Base-by-base conservation (phyloP, 306 rosid genomes). In the Prunus davidiana region DNA sequence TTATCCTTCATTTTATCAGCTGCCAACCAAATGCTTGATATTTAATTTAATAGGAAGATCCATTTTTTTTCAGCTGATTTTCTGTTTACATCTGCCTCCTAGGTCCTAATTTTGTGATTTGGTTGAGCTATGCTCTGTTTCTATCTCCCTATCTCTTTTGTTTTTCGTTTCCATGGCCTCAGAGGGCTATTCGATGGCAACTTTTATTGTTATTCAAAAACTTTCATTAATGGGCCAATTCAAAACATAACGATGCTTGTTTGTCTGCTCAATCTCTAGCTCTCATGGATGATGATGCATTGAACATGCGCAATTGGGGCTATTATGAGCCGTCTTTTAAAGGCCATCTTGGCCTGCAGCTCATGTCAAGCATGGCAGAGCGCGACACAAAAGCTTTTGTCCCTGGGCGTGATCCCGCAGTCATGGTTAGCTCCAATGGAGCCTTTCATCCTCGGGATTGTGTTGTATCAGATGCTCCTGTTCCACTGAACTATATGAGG, bases 241-340 rank as follows among this genome's bases (percentile, higher is more conserved):
- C 72, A 45, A 71, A 87, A 77, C 78, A 12, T 60, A 38, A 71
- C 50, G 25, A 65, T 32, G 43, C 65, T 72, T 74, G 71, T 77
- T 73, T 80, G 55, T 84, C 68, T 73, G 62, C 38, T 18, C 79
- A 72, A 72, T 84, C 77, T 84, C 81, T 86, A 92, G 98, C 85
- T 89, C 67, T 60, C 60, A 94, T 94, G 98, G 98, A 94, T 72
- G 97, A 91, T 78, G 97, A 94, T 86, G 88, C 90, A 11, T 72
- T 94, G 87, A 94, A 92, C 84, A 94, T 94, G 91, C 88, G 95
- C 76, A 91, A 92, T 78, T 94, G 98, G 98, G 96, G 97, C 64
- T 94, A 89, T 72, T 94, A 92, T 84, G 98, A 94, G 78, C 89
- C 97, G 52, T 81, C 97, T 30, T 89, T 89, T 74, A 94, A 91